Evolutionary conservation across 139 green algal genomes (phyloP).

Genomic region (Picochlorum sp.): DNA sequence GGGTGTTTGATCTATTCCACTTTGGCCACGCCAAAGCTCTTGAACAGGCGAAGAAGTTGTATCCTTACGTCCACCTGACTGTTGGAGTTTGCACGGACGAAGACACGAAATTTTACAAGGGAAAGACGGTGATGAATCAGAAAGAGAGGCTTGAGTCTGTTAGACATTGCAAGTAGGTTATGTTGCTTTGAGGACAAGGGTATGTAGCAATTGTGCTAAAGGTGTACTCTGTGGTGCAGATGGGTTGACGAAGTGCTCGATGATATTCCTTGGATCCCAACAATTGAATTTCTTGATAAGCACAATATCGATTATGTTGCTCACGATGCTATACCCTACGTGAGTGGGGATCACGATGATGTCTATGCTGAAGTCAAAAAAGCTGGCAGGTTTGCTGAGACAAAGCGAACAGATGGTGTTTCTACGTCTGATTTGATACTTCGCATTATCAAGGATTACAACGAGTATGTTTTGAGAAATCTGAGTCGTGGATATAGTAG

Average conservation of each 20-base stretch:
- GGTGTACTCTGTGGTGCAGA: background rate
- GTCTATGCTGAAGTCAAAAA: slow-evolving; percentile 62
- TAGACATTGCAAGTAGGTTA: slow-evolving; percentile 62
- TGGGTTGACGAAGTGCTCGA: slow-evolving; percentile 86
- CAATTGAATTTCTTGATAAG: slow-evolving; percentile 67
- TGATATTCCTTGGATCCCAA: slow-evolving; percentile 82
- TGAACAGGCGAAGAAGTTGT: slow-evolving; percentile 80
- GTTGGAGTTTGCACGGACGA: slow-evolving; percentile 79
- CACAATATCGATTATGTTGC: slow-evolving; percentile 86
- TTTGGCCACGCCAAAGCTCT: slow-evolving; percentile 81
- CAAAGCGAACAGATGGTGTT: slow-evolving; percentile 78
- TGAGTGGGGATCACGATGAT: slow-evolving; percentile 44
- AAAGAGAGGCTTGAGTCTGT: slow-evolving; percentile 78
- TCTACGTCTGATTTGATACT: slow-evolving; percentile 87
- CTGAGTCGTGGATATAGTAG: slow-evolving; percentile 71
- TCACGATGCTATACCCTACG: slow-evolving; percentile 84
- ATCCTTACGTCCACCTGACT: slow-evolving; percentile 19
- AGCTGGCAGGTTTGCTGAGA: slow-evolving; percentile 72
- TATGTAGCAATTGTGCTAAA: no score
- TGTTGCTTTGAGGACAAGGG: slow-evolving; percentile 11
- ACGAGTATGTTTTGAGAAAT: slow-evolving; percentile 89
- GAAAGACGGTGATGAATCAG: slow-evolving; percentile 83
- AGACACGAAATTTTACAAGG: slow-evolving; percentile 75
- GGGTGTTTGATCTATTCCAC: slow-evolving; percentile 87
- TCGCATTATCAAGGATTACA: slow-evolving; percentile 84